These are phyloP conservation scores for Eutreptiella sp. DNA, from an alignment of 208 protist genomes.

Conservation along the genomic window DNA sequence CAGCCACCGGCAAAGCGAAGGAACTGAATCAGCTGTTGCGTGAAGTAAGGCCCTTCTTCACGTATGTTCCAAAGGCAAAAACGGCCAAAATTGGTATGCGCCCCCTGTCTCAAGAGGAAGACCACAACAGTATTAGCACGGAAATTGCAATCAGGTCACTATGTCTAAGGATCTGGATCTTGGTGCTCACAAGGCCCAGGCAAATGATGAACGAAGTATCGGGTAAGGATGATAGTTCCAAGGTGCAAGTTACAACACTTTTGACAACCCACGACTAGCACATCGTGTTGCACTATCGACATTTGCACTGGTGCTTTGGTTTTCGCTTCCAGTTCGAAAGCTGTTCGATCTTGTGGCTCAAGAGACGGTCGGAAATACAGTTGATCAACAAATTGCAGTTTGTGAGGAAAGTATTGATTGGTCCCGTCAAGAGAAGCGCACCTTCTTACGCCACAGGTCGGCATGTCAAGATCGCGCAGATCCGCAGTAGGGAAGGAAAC, in stretches of 20 bases:
- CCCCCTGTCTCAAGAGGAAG: background rate
- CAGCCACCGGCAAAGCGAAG: conserved; percentile 40
- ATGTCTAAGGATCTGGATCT: too few relatives aligned
- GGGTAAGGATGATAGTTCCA: too few relatives aligned
- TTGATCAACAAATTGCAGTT: conserved; percentile 72
- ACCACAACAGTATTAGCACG: background rate
- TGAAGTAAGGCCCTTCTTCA: conserved; percentile 60
- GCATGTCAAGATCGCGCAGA: too few relatives aligned
- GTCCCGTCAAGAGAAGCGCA: conserved; percentile 86
- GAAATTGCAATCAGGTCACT: background rate
- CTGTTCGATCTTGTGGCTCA: conserved; percentile 73
- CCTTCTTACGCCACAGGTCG: conserved; percentile 93
- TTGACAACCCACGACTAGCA: too few relatives aligned
- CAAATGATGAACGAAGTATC: too few relatives aligned
- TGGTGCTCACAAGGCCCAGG: too few relatives aligned
- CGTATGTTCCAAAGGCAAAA: conserved; percentile 72
- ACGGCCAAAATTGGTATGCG: conserved; percentile 83
- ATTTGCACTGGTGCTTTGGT: background rate
- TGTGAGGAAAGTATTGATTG: conserved; percentile 89
- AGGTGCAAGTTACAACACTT: too few relatives aligned
- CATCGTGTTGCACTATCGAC: background rate
- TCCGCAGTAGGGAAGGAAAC: too few relatives aligned
- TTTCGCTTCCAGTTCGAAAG: too few relatives aligned
- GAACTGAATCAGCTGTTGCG: conserved; percentile 55
- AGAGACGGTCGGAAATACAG: conserved; percentile 62